Evolutionary conservation across 202 grass and related monocot species (phyloP).

Genomic region (Panicum virgatum): DNA sequence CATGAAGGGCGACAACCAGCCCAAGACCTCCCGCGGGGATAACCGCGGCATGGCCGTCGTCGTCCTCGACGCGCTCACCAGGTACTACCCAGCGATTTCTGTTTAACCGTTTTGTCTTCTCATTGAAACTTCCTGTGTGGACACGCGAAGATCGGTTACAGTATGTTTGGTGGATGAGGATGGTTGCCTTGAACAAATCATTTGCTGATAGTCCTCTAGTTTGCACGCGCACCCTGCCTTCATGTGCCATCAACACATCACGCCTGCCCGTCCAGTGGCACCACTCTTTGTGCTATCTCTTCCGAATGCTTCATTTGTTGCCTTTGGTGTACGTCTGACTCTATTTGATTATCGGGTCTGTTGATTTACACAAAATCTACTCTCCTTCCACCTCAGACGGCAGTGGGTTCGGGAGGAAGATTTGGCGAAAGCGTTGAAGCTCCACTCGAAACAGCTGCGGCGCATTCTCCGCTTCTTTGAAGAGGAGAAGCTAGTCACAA

Average conservation of each 20-base stretch:
- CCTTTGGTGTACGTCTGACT: background rate
- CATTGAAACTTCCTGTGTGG: background rate
- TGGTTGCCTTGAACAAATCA: background rate
- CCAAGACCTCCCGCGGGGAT: slow-evolving; percentile 86
- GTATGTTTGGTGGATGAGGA: background rate
- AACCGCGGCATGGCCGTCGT: slow-evolving; percentile 98
- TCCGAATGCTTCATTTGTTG: background rate
- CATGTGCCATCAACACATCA: background rate
- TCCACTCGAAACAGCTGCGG: slow-evolving; percentile 87
- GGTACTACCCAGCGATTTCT: slow-evolving; percentile 31
- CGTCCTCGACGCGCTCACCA: slow-evolving; percentile 85
- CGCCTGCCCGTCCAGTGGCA: background rate
- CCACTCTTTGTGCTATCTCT: background rate
- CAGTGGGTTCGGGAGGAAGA: slow-evolving; percentile 98
- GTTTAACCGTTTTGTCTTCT: background rate
- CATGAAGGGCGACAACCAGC: slow-evolving; percentile 91
- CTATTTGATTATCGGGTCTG: slow-evolving; percentile 31
- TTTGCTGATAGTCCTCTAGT: background rate
- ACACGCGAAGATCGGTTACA: background rate
- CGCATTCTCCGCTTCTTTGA: slow-evolving; percentile 93
- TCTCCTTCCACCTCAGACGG: slow-evolving; percentile 52
- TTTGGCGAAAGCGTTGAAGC: slow-evolving; percentile 86
- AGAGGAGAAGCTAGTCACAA: slow-evolving; percentile 90
- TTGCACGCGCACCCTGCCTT: background rate
- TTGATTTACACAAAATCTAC: slow-evolving; percentile 28